Conservation (phyloP, 129 eudicot species). For the Kitagawia praeruptora region DNA sequence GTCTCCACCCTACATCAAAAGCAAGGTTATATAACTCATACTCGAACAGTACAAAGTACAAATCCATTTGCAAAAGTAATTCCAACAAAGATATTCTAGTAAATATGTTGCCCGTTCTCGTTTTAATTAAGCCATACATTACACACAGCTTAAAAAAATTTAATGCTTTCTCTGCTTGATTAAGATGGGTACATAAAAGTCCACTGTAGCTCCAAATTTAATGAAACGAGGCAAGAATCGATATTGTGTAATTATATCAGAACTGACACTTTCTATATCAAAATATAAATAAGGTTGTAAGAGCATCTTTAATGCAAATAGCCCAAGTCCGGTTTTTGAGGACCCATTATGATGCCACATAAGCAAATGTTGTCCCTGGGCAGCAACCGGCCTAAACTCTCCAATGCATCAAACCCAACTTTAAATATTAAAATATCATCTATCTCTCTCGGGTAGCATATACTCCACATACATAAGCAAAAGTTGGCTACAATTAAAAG, state of each 20-base stretch:
- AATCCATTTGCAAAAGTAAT: background rate
- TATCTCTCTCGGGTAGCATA: no score
- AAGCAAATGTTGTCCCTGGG: no score
- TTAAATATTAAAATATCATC: no score
- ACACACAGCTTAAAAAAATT: background rate
- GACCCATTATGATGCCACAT: no score
- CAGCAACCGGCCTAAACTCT: no score
- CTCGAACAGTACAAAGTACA: background rate
- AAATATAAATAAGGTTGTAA: background rate
- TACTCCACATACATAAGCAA: no score
- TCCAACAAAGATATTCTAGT: background rate
- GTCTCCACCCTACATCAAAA: conserved; percentile 70
- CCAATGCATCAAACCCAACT: no score
- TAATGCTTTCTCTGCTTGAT: background rate
- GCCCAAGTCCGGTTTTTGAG: no score
- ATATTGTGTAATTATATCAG: background rate
- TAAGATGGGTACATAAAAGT: background rate
- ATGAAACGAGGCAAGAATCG: background rate
- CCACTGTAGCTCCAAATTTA: background rate
- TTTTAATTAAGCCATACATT: background rate
- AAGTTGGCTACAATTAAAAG: no score
- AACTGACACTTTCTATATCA: background rate
- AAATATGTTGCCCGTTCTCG: background rate
- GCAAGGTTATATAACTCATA: background rate
- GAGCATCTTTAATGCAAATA: no score